Evolutionary conservation across 345 rosid genomes (phyloP).

Genomic region (Eucalyptus curtisii): DNA sequence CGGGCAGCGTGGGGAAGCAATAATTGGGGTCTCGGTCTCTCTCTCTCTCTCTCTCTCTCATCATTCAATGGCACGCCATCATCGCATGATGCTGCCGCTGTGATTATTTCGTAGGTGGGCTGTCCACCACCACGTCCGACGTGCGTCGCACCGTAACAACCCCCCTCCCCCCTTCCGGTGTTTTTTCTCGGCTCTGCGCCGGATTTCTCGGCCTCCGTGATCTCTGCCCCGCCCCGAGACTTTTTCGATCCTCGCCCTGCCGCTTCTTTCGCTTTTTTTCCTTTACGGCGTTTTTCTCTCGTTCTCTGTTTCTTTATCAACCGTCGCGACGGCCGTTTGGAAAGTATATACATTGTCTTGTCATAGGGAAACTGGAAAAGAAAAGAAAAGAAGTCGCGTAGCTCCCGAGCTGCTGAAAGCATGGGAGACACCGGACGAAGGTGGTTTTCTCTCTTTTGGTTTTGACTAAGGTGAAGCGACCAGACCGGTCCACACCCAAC

Average conservation of each 20-base stretch:
- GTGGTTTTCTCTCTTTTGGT: background rate
- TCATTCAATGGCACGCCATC: background rate
- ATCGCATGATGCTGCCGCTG: background rate
- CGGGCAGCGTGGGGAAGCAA: slow-evolving; percentile 36
- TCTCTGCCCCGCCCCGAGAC: background rate
- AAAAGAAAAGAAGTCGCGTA: background rate
- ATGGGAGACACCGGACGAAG: background rate
- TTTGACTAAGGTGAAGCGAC: background rate
- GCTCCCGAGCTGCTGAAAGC: background rate
- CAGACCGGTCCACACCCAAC: background rate
- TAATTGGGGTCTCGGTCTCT: slow-evolving; percentile 12
- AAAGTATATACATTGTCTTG: background rate
- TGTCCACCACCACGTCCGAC: background rate
- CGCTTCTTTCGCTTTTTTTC: background rate
- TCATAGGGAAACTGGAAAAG: background rate
- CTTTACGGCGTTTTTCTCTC: background rate
- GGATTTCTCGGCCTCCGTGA: slow-evolving; percentile 16
- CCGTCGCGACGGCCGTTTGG: background rate
- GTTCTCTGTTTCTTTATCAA: background rate
- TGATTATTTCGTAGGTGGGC: background rate
- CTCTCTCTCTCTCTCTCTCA: background rate
- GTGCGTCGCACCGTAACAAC: background rate
- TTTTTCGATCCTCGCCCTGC: background rate
- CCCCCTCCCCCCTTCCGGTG: background rate
- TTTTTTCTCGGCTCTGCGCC: background rate